phyloP scores from a whole-genome alignment of 345 rosid species.

The Anacardium occidentale region DNA sequence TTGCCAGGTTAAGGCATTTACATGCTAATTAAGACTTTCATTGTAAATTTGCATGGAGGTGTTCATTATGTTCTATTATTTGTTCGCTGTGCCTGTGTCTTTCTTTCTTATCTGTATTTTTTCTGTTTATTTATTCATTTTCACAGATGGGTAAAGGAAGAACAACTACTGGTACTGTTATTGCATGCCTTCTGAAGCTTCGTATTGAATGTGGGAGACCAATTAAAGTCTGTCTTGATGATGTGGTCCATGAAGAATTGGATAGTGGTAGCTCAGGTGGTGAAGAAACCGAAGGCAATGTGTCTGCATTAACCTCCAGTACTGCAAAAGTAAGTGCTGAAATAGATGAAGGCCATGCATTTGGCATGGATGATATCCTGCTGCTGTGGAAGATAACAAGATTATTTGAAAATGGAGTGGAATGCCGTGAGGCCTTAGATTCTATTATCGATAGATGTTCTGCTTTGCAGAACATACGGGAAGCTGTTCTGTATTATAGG shows the following conservation, averaged over 20 bases:
- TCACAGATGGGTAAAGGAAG: conserved; percentile 98
- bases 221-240: conserved; percentile 57
- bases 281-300: conserved; percentile 69
- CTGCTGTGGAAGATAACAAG: conserved; percentile 89
- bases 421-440: conserved; percentile 91
- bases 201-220: conserved; percentile 87
- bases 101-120: not conserved
- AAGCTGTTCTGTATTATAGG: conserved; percentile 86
- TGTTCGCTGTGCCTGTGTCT: not conserved
- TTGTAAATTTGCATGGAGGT: conserved; percentile 1
- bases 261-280: conserved; percentile 86
- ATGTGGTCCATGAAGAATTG: conserved; percentile 54
- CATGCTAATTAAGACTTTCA: not conserved
- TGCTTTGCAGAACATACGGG: conserved; percentile 92
- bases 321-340: conserved; percentile 35
- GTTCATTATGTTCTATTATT: conserved; percentile 11
- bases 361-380: conserved; percentile 91
- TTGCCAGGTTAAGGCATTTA: conserved; percentile 70
- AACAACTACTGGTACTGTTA: conserved; percentile 98
- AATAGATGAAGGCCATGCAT: conserved; percentile 54
- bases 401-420: conserved; percentile 84
- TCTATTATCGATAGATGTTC: conserved; percentile 93
- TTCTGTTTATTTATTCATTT: conserved; percentile 16
- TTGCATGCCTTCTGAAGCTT: conserved; percentile 94
- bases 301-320: conserved; percentile 33